Evolutionary conservation across 805 yeast species (phyloP), one percentile per base, ranked within the genome.

Genomic region (Saccharomyces kudriavzevii): DNA sequence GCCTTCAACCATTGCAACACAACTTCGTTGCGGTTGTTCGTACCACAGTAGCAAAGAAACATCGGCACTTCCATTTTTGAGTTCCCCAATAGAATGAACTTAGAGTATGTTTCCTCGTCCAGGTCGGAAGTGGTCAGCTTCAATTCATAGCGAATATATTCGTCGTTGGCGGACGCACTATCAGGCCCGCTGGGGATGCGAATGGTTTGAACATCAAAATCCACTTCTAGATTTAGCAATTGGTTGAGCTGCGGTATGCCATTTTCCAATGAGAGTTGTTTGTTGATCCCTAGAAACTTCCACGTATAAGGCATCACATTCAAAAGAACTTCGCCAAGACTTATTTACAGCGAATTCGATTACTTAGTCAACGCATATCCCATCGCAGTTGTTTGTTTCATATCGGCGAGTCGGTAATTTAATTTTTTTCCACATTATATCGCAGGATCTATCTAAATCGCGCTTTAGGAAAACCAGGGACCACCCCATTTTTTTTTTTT

Each of bases 1-100:
- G 60, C 54, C 49, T 62, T 65, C 11, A 71, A 52, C 72, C 72
- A 69, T 6, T 66, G 61, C 0, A 63, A 45, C 24, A 69, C 25
- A 10, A 27, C 27, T 14, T 52, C 52, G 20, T 35, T 40, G 6
- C 47, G 43, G 5, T 49, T 45, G 14, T 53, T 46, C 11, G 56
- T 52, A 1, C 63, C 63, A 14, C 53, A 29, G 28, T 51, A 67
- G 46, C 45, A 48, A 49, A 45, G 53, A 47, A 54, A 56, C 46
- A 52, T 62, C 58, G 53, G 64, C 50, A 52, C 24, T 51, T 51
- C 25, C 51, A 55, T 29, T 45, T 52, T 10, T 54, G 46, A 43
- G 58, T 51, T 20, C 57, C 49, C 48, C 56, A 57, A 8, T 54
- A 59, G 22, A 3, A 53, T 40, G 17, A 54, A 46, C 26, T 31